These are phyloP conservation scores for Pythium pyrilobum DNA, from an alignment of 352 stramenopile genomes.

Conservation along the genomic window DNA sequence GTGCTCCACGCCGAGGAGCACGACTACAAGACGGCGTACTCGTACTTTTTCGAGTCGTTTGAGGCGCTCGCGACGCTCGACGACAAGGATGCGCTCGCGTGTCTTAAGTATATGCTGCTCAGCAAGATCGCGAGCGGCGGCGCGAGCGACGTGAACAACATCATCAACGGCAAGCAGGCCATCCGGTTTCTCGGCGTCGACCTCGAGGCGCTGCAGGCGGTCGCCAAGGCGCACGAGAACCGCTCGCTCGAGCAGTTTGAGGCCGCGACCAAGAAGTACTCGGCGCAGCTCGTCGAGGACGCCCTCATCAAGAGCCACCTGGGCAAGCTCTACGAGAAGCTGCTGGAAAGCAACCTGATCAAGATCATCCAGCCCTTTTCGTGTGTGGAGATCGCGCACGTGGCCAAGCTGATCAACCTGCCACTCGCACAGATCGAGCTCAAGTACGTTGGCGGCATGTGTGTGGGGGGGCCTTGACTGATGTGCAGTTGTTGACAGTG, in stretches of 20 bases:
- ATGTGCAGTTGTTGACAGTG: background rate
- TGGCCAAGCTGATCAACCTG: slow-evolving; percentile 97
- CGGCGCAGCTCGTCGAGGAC: slow-evolving; percentile 76
- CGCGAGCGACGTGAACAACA: slow-evolving; percentile 91
- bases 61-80: slow-evolving; percentile 94
- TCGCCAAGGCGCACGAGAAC: slow-evolving; percentile 94
- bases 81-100: slow-evolving; percentile 73
- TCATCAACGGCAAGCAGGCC: slow-evolving; percentile 95
- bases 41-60: slow-evolving; percentile 99
- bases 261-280: slow-evolving; percentile 86
- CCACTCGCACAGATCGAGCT: slow-evolving; percentile 78
- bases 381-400: slow-evolving; percentile 96
- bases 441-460: slow-evolving; percentile 39
- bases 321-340: slow-evolving; percentile 95
- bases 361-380: slow-evolving; percentile 99
- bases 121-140: slow-evolving; percentile 92
- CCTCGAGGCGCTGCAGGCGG: slow-evolving; percentile 94
- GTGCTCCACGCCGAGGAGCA: slow-evolving; percentile 97
- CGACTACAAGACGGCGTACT: slow-evolving; percentile 99
- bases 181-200: slow-evolving; percentile 97
- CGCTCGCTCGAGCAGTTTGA: slow-evolving; percentile 91
- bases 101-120: slow-evolving; percentile 99
- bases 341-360: slow-evolving; percentile 98
- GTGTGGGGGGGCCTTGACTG: no score
- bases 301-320: slow-evolving; percentile 93